A percentile compares a stretch with the other conserved stretches of the same genome.
These are phyloP conservation scores for Magnolia officinalis DNA, from an alignment of 164 flowering plant species.

Conservation along the genomic window DNA sequence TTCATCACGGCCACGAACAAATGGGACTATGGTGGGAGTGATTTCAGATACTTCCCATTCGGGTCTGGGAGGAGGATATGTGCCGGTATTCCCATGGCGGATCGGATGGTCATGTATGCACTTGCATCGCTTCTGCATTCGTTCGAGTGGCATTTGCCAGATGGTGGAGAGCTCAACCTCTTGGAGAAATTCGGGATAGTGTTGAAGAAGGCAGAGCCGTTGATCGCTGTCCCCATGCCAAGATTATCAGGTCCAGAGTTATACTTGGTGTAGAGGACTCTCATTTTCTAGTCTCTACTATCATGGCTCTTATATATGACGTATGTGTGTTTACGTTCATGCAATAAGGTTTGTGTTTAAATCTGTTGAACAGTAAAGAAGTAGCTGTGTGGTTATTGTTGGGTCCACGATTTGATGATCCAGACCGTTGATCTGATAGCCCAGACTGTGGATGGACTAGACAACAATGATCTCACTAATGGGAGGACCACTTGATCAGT, in stretches of 20 bases:
- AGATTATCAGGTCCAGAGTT: constrained; percentile 38
- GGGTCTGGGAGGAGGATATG: constrained; percentile 79
- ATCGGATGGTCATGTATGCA: constrained; percentile 46
- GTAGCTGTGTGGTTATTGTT: no score
- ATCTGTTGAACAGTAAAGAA: no score
- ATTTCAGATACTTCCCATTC: constrained; percentile 61
- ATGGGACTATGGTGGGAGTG: constrained; percentile 50
- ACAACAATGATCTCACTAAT: no score
- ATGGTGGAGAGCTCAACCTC: constrained; percentile 39
- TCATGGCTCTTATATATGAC: no score
- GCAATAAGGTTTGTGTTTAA: no score
- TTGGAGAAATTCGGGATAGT: constrained; percentile 67
- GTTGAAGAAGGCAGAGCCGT: constrained; percentile 45
- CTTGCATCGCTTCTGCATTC: constrained; percentile 61
- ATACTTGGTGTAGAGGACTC: constrained; percentile 1
- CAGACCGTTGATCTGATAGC: no score
- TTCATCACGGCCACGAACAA: constrained; percentile 24
- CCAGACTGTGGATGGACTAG: no score
- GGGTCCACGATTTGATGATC: no score
- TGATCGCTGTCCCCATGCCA: constrained; percentile 48
- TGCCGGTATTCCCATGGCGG: constrained; percentile 65
- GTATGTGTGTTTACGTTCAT: no score
- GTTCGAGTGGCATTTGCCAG: constrained; percentile 54
- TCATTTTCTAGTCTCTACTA: neutral
- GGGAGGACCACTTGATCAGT: no score